phyloP scores from a whole-genome alignment of 176 grass and related monocot genomes.

The Panicum miliaceum region DNA sequence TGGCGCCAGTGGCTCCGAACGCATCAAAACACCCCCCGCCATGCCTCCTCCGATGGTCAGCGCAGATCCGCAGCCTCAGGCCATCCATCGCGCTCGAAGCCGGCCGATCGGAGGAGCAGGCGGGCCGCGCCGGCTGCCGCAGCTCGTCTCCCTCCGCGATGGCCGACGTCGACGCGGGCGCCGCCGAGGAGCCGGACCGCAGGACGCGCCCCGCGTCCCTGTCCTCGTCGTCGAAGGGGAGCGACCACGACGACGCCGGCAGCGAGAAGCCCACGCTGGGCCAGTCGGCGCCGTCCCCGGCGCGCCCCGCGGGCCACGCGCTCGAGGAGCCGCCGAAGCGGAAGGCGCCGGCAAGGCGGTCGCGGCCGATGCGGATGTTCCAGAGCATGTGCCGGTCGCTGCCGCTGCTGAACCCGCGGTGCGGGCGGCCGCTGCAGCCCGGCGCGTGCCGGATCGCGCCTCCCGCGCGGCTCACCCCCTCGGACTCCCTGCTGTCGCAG shows the following conservation, averaged over 20 bases:
- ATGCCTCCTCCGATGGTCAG: constrained; percentile 34
- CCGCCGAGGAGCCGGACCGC: background rate
- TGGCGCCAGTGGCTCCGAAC: constrained; percentile 9
- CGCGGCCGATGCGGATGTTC: constrained; percentile 50
- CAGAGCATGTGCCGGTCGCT: constrained; percentile 56
- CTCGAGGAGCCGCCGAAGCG: constrained; percentile 48
- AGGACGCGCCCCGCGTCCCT: constrained; percentile 10
- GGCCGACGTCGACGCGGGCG: constrained; percentile 11
- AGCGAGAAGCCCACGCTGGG: constrained; percentile 10
- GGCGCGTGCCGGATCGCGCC: constrained; percentile 35
- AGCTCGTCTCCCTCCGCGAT: constrained; percentile 43
- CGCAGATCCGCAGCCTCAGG: constrained; percentile 13
- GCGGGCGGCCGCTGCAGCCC: constrained; percentile 25
- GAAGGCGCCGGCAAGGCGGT: background rate
- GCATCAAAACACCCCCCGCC: background rate
- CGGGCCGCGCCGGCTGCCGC: constrained; percentile 40
- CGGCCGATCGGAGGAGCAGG: constrained; percentile 24
- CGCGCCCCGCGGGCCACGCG: constrained; percentile 11
- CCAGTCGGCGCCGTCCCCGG: background rate
- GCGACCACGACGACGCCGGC: background rate
- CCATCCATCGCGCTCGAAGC: background rate
- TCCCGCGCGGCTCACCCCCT: background rate
- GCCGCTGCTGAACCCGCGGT: constrained; percentile 57
- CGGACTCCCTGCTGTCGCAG: constrained; percentile 40
- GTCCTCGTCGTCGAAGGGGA: background rate